These are phyloP conservation scores for Maudiozyma turicensis DNA, from an alignment of 805 yeast species.

Conservation along the genomic window DNA sequence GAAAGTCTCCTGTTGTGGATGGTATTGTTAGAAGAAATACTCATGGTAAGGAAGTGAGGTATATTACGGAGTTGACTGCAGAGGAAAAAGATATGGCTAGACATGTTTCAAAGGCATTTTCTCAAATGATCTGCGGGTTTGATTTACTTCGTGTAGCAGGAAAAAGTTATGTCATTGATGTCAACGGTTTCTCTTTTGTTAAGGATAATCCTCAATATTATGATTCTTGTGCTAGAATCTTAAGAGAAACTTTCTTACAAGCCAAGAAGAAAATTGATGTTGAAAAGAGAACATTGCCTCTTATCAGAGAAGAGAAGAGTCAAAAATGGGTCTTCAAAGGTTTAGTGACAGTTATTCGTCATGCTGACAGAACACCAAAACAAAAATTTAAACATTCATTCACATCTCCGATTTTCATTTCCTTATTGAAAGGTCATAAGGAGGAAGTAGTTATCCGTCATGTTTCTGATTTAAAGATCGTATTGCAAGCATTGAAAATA, in stretches of 20 bases:
- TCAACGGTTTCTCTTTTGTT: slow-evolving; percentile 95
- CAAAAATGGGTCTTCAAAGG: slow-evolving; percentile 98
- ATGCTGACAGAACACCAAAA: slow-evolving; percentile 97
- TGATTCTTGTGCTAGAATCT: slow-evolving; percentile 68
- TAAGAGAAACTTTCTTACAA: slow-evolving; percentile 62
- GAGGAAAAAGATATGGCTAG: slow-evolving; percentile 77
- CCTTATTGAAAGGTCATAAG: slow-evolving; percentile 83
- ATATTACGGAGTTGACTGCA: slow-evolving; percentile 65
- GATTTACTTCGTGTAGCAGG: slow-evolving; percentile 87
- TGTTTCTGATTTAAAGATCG: slow-evolving; percentile 74
- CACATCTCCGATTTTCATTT: slow-evolving; percentile 75
- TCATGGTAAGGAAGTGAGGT: slow-evolving; percentile 93
- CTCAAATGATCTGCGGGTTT: slow-evolving; percentile 95
- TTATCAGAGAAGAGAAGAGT: slow-evolving; percentile 32
- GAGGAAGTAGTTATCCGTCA: slow-evolving; percentile 94
- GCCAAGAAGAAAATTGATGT: slow-evolving; percentile 43
- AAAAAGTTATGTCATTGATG: slow-evolving; percentile 87
- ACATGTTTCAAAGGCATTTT: slow-evolving; percentile 63
- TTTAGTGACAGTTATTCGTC: slow-evolving; percentile 81
- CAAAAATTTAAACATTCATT: slow-evolving; percentile 95
- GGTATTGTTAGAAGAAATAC: slow-evolving; percentile 96
- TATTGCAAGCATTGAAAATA: slow-evolving; percentile 68
- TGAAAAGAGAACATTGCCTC: slow-evolving; percentile 30
- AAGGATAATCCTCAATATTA: slow-evolving; percentile 84
- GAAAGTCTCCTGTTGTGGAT: slow-evolving; percentile 98